Conservation (phyloP, 228 moss, liverwort and hornwort species). For the Sphagnum magellanicum region DNA sequence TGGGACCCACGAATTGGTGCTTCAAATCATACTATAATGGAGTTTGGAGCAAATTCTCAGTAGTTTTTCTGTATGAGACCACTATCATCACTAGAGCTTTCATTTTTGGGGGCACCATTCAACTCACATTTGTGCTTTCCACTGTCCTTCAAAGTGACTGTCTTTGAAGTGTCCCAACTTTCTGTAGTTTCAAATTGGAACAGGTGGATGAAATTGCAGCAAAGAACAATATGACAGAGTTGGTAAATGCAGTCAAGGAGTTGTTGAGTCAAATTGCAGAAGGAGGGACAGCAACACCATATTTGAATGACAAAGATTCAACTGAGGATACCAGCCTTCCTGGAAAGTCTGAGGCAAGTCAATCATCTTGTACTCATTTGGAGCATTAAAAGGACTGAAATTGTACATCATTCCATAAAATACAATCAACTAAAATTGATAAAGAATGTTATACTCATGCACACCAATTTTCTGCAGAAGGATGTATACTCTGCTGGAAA, state of each 20-base stretch:
- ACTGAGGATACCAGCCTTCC: background rate
- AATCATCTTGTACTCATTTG: background rate
- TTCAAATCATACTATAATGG: no score
- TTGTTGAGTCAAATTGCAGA: constrained; percentile 44
- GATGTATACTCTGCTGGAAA: constrained; percentile 22
- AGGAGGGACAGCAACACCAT: constrained; percentile 15
- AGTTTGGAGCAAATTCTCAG: no score
- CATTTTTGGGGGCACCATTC: no score
- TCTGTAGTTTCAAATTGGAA: no score
- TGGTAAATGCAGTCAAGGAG: constrained; percentile 65
- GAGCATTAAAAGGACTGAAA: background rate
- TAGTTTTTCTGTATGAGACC: no score
- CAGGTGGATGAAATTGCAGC: constrained; percentile 65
- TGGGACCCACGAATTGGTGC: no score
- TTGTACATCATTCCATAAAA: no score
- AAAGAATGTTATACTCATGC: background rate
- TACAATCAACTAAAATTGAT: background rate
- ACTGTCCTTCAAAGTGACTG: no score
- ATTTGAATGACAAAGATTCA: constrained; percentile 5
- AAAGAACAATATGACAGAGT: constrained; percentile 82
- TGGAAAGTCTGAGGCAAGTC: constrained; percentile 6
- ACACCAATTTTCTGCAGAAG: no score
- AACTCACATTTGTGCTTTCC: no score
- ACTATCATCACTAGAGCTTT: no score
- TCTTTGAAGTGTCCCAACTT: no score